These are phyloP conservation scores for Zymoseptoria tritici DNA, from an alignment of 2,329 filamentous ascomycete species.

Conservation along the genomic window DNA sequence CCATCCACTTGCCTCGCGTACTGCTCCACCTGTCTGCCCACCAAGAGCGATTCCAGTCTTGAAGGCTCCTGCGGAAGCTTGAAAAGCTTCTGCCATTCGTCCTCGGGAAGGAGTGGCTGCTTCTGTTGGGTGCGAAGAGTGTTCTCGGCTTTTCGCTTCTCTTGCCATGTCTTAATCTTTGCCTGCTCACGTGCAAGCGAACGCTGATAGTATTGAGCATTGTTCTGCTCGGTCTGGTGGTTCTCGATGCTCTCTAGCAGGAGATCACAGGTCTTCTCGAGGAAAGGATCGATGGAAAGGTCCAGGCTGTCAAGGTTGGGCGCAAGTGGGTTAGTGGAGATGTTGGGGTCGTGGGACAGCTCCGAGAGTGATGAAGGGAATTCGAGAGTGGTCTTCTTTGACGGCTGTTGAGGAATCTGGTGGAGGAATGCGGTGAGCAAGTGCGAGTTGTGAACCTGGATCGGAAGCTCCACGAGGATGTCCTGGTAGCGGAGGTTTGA, in stretches of 20 bases:
- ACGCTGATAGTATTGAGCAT: conserved; percentile 96
- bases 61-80: conserved; percentile 95
- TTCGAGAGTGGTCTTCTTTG: conserved; percentile 53
- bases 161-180: conserved; percentile 95
- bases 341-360: conserved; percentile 57
- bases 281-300: conserved; percentile 90
- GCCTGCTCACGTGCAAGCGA: conserved; percentile 87
- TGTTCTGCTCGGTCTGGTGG: conserved; percentile 98
- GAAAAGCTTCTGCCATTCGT: conserved; percentile 97
- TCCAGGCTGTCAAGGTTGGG: conserved; percentile 87
- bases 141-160: conserved; percentile 95
- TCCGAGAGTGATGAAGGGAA: conserved; percentile 74
- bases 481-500: conserved; percentile 89
- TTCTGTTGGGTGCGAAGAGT: conserved; percentile 75
- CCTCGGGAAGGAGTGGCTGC: conserved; percentile 81
- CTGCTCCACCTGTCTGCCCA: conserved; percentile 93
- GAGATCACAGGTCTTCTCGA: conserved; percentile 96
- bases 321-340: conserved; percentile 59
- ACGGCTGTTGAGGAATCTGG: conserved; percentile 68
- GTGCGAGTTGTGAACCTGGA: conserved; percentile 92
- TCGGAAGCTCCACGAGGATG: conserved; percentile 82
- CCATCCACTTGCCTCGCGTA: conserved; percentile 96
- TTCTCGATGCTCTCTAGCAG: conserved; percentile 94
- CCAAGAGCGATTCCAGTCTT: conserved; percentile 85
- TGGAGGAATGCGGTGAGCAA: conserved; percentile 92